A percentile compares a stretch with the other conserved stretches of the same genome.
Conservation (phyloP, 495 filamentous ascomycete genomes). For the Tirmania nivea region DNA sequence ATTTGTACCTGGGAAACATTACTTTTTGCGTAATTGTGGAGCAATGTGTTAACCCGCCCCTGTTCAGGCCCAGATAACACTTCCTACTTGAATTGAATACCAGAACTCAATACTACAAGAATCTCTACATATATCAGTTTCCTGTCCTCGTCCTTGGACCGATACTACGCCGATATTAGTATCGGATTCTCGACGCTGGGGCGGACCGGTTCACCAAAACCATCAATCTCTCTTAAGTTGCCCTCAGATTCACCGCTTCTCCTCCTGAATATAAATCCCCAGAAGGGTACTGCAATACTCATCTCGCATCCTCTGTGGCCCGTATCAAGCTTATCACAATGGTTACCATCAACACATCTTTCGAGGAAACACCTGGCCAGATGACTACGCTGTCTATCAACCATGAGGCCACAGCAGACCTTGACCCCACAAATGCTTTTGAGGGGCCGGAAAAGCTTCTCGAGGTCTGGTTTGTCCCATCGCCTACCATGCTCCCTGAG, state of each 20-base stretch:
- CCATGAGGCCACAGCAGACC: slow-evolving; percentile 77
- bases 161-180: slow-evolving; percentile 61
- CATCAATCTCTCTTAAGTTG: slow-evolving; percentile 61
- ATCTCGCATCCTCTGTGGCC: slow-evolving; percentile 45
- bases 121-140: slow-evolving; percentile 9
- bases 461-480: slow-evolving; percentile 94
- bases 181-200: slow-evolving; percentile 49
- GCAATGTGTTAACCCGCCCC: not conserved
- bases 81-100: slow-evolving; percentile 18
- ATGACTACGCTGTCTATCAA: slow-evolving; percentile 45
- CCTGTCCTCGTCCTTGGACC: slow-evolving; percentile 62
- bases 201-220: slow-evolving; percentile 28
- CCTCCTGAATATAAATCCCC: slow-evolving; percentile 80
- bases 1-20: not conserved
- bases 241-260: slow-evolving; percentile 29
- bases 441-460: slow-evolving; percentile 96
- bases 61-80: slow-evolving; percentile 79
- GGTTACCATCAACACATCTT: slow-evolving; percentile 23
- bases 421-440: slow-evolving; percentile 92
- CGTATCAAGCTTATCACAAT: slow-evolving; percentile 4
- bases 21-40: not conserved
- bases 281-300: slow-evolving; percentile 66
- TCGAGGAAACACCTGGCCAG: slow-evolving; percentile 39
- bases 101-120: slow-evolving; percentile 5
- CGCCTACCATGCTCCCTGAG: slow-evolving; percentile 46